Evolutionary conservation across 1,284 basidiomycete species (phyloP).

Genomic region (Pascua guehoae): DNA sequence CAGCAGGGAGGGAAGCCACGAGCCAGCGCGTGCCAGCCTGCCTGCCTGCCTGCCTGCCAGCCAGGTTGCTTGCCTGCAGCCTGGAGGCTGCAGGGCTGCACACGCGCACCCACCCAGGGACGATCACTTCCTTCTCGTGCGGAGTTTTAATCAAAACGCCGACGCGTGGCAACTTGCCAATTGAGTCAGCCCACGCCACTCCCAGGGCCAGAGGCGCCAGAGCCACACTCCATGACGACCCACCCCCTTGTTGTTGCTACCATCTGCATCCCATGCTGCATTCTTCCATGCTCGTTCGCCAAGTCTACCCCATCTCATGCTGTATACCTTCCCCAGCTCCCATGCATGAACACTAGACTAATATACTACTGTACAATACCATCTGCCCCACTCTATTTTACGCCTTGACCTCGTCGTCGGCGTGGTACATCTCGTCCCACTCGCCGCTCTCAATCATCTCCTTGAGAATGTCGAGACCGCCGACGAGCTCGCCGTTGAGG

Average conservation of each 20-base stretch:
- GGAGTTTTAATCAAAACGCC: not conserved
- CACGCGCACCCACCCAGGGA: too few species aligned
- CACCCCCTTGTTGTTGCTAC: too few species aligned
- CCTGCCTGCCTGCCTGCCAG: too few species aligned
- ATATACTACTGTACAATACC: not conserved
- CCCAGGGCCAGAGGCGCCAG: too few species aligned
- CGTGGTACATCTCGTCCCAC: slow-evolving; percentile 43
- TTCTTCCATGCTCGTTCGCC: not conserved
- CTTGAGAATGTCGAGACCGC: slow-evolving; percentile 63
- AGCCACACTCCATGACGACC: too few species aligned
- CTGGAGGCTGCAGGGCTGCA: too few species aligned
- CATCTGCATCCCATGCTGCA: too few species aligned
- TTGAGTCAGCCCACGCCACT: too few species aligned
- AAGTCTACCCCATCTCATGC: not conserved
- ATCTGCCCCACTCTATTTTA: not conserved
- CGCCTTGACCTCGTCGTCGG: slow-evolving; percentile 3
- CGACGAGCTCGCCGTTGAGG: slow-evolving; percentile 77
- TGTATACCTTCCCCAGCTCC: too few species aligned
- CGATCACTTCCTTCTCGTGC: not conserved
- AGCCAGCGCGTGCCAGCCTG: too few species aligned
- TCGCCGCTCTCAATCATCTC: slow-evolving; percentile 58
- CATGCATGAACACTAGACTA: too few species aligned
- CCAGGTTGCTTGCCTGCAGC: too few species aligned
- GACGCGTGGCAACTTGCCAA: not conserved
- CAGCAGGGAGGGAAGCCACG: not conserved